Conservation (phyloP, 2,329 filamentous ascomycete species). For the Epichloe hybrida region DNA sequence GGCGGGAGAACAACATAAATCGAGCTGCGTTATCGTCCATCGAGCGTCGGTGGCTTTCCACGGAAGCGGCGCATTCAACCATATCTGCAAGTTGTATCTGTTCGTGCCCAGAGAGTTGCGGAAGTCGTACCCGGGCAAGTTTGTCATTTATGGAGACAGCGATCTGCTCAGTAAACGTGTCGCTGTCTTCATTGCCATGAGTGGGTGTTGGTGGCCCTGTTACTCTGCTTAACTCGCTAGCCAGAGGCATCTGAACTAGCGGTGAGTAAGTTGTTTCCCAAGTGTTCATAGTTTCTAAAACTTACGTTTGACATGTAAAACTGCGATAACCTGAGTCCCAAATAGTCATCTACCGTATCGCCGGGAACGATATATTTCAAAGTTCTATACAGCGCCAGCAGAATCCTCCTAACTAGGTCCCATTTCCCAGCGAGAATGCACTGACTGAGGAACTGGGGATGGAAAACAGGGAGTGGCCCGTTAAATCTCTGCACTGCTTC, state of each 20-base stretch:
- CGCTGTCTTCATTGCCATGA: slow-evolving; percentile 31
- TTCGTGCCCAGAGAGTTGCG: slow-evolving; percentile 70
- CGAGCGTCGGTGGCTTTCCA: no score
- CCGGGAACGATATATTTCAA: slow-evolving; percentile 76
- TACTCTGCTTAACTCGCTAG: slow-evolving; percentile 14
- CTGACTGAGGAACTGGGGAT: slow-evolving; percentile 81
- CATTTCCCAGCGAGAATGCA: slow-evolving; percentile 73
- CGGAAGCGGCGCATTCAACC: slow-evolving; percentile 48
- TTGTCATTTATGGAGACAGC: slow-evolving; percentile 61
- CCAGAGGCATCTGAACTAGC: neutral
- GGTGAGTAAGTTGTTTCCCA: neutral
- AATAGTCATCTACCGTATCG: slow-evolving; percentile 64
- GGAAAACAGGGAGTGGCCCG: slow-evolving; percentile 76
- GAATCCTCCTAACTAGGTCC: slow-evolving; percentile 53
- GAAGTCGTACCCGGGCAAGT: slow-evolving; percentile 59
- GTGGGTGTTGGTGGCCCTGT: slow-evolving; percentile 25
- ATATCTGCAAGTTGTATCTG: slow-evolving; percentile 73
- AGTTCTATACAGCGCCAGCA: slow-evolving; percentile 58
- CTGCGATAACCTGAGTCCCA: slow-evolving; percentile 37
- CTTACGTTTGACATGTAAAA: slow-evolving; percentile 5
- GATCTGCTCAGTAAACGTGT: slow-evolving; percentile 56
- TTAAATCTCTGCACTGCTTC: slow-evolving; percentile 74
- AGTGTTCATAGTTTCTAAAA: neutral
- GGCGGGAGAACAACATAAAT: no score
- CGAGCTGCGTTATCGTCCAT: no score